Evolutionary conservation across 768 basidiomycete species (phyloP).

Genomic region (Lactarius sp.): DNA sequence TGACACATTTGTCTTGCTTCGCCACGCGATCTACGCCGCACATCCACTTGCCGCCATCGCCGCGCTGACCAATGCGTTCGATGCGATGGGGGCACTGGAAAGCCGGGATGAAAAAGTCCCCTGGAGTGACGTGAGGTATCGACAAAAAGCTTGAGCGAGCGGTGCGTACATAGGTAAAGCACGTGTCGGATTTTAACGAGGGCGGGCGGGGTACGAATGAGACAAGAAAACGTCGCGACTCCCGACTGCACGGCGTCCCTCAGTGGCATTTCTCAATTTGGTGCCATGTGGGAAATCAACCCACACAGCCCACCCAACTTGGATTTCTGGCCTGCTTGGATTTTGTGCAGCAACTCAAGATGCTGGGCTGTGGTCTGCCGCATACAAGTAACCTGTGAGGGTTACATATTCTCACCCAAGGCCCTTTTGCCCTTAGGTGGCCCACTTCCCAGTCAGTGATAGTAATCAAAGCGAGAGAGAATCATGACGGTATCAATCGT

Average conservation of each 20-base stretch:
- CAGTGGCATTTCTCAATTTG: not conserved
- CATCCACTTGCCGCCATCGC: constrained; percentile 51
- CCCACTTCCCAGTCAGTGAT: too few species aligned
- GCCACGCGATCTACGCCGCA: constrained; percentile 44
- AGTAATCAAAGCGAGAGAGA: too few species aligned
- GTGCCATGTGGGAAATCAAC: too few species aligned
- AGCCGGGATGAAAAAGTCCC: constrained; percentile 41
- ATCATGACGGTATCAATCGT: too few species aligned
- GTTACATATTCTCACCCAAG: too few species aligned
- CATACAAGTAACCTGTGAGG: too few species aligned
- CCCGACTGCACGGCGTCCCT: not conserved
- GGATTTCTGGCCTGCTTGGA: too few species aligned
- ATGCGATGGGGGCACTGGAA: constrained; percentile 47
- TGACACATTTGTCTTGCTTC: constrained; percentile 30
- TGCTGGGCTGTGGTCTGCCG: too few species aligned
- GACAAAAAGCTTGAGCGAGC: not conserved
- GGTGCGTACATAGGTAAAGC: not conserved
- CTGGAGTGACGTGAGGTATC: not conserved
- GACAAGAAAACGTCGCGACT: not conserved
- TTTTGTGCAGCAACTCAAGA: too few species aligned
- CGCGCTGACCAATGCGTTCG: constrained; percentile 43
- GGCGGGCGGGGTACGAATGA: too few species aligned
- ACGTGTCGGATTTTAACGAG: not conserved
- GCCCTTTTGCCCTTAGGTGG: too few species aligned
- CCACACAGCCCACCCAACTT: too few species aligned